Evolutionary conservation across 2,329 filamentous ascomycete genomes (phyloP), one percentile per base, ranked within the genome.

Genomic region (Cladosporium halotolerans): DNA sequence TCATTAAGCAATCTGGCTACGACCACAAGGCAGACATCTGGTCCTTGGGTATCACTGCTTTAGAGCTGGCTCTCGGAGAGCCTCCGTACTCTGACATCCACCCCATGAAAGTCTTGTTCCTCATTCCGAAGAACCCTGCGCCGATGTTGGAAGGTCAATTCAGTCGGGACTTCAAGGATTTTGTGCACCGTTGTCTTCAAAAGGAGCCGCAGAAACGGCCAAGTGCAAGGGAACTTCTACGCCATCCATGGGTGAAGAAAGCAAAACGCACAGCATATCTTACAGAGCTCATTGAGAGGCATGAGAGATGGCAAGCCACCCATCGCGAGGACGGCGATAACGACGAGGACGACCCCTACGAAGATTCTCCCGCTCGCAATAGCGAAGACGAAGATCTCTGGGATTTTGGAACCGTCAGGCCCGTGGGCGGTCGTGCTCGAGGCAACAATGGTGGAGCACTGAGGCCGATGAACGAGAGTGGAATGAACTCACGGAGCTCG

Each of bases 1-100:
- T 97, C 52, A 99, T 99, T 71, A 96, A 96, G 73, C 92, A 99
- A 70, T 95, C 90, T 54, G 92, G 92, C 45, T 96, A 97, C 74
- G 92, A 96, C 70, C 89, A 95, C 74, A 96, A 96, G 73, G 92
- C 92, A 42, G 92, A 97, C 67, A 96, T 97, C 55, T 97, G 92
- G 92, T 96, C 92, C 1, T 76, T 96, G 14, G 92, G 92, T 38
- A 96, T 96, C 67, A 96, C 92, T 1, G 91, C 92, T 1, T 80
- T 97, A 40, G 92, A 96, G 70, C 73, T 97, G 58, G 92, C 92
- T 52, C 87, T 89, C 58, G 91, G 92, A 58, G 91, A 96, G 67
- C 92, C 92, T 19, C 92, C 92, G 0, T 96, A 96, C 66, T 89
- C 91, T 54, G 91, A 96, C 64, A 96, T 96, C 45, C 92, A 97